Evolutionary conservation across 495 filamentous ascomycete genomes (phyloP), one percentile per base, ranked within the genome.

Genomic region (Neurospora sp.): DNA sequence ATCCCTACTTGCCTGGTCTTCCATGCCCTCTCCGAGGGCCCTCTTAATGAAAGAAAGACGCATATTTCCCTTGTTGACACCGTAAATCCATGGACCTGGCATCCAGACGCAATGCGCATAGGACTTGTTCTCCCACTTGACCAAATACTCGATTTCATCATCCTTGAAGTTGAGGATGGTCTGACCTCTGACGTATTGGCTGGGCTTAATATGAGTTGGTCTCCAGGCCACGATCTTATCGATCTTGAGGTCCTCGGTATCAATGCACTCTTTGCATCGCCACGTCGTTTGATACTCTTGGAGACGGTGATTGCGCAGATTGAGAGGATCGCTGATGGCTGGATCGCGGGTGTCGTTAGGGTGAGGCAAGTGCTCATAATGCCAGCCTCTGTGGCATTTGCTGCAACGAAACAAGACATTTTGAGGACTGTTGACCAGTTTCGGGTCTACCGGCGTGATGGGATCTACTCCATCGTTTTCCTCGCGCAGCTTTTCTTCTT

Each of bases 31-130:
- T 14, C 83, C 85, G 62, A 90, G 88, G 5, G 92, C 86, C 14
- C 89, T 89, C 76, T 88, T 92, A 44, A 89, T 81, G 76, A 98
- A 99, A 1, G 92, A 87, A 18, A 85, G 88, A 8, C 93, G 88
- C 91, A 92, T 96, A 2, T 77, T 35, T 6, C 80, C 70, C 20
- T 83, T 81, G 59, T 87, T 87, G n/a, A 90, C 83, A n/a, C 94
- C 94, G 86, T 88, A 94, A 16, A 94, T 87, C 96, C 96, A 99
- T 35, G 90, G 86, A 9, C 96, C 96, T 20, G 92, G 90, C 86
- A 93, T 89, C 96, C 96, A 99, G 4, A 81, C 84, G 31, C 90
- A 91, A 71, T 91, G 91, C 75, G 89, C 91, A 74, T 97, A 95
- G 0, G 94, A 97, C 70, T 88, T 86, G 0, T 84, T 78, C 42